Base-by-base conservation (phyloP, 257 asterid species). In the Coffea eugenioides region DNA sequence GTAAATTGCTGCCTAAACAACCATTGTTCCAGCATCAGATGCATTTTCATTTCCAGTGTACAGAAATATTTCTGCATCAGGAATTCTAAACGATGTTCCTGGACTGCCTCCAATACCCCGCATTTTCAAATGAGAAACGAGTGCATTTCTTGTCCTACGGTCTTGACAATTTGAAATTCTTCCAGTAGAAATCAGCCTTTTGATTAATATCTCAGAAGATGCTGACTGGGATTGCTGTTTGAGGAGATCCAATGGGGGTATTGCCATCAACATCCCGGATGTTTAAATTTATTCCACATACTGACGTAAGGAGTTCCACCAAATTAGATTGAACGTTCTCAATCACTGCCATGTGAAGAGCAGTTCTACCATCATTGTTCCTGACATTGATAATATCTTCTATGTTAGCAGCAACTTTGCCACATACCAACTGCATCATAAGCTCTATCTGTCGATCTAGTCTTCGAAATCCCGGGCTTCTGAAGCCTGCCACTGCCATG, bases 401-500 rank as follows among this genome's bases (percentile, higher is more conserved):
- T 11, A 87, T 72, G 67, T 83, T 77, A 31, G 86, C 49, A 18
- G 86, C 57, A 18, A 84, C 67, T 16, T 76, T 85, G 11, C 91
- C 88, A 8, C 79, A 2, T 8, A 87, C 77, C 72, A 95, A 72
- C 27, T 80, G 87, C 52, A 84, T 88, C 90, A 95, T 82, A 79
- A 95, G 91, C 75, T 87, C 87, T 12, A 88, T 88, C 79, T 89
- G 97, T 2, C 86, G 87, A 84, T 95, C 98, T 75, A 93, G 67
- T 82, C 91, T 80, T 16, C 84, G 87, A 85, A 95, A 95, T 62
- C 93, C 89, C 3, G 94, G 97, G 76, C 96, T 51, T 6, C 89
- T 83, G 81, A 95, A 93, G 46, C 97, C 97, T 16, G 96, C 87
- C 54, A 95, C 92, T 0, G 92, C 95, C 97, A 94, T 91, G 90